A percentile compares a stretch with the other conserved stretches of the same genome.
Conservation (phyloP, 192 early-diverging fungal genomes). For the Coemansia sp. region DNA sequence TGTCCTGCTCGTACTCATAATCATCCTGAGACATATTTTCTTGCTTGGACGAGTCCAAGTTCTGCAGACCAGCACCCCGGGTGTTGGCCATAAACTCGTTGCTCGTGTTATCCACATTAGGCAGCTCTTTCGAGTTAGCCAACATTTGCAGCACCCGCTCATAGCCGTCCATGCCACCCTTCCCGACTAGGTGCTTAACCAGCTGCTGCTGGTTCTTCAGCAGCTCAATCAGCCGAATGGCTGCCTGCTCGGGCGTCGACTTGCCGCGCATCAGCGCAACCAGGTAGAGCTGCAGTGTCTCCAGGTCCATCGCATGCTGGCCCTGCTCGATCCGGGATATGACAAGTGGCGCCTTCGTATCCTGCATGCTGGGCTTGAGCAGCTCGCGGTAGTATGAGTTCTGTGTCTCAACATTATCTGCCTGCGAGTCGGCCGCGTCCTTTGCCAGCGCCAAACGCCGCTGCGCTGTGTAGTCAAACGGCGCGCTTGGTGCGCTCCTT, state of each 20-base stretch:
- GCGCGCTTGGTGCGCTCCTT: constrained; percentile 4
- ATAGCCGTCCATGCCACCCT: constrained; percentile 21
- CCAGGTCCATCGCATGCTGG: constrained; percentile 31
- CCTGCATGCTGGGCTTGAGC: constrained; percentile 34
- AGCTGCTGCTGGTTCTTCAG: constrained; percentile 40
- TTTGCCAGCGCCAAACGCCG: constrained; percentile 32
- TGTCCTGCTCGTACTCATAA: neutral
- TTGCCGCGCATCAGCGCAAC: constrained; percentile 47
- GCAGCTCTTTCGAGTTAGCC: constrained; percentile 21
- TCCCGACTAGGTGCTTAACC: constrained; percentile 39
- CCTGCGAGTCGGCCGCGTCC: constrained; percentile 35
- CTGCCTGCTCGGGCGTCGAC: constrained; percentile 43
- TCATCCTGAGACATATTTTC: constrained; percentile 5
- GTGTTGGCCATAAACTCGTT: neutral
- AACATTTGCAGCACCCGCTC: constrained; percentile 50
- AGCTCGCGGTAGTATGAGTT: constrained; percentile 51
- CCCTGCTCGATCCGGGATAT: constrained; percentile 50
- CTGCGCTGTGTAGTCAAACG: constrained; percentile 33
- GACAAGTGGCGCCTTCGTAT: constrained; percentile 36
- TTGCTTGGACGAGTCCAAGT: neutral
- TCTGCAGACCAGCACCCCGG: neutral
- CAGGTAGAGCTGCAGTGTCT: constrained; percentile 49
- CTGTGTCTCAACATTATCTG: constrained; percentile 23
- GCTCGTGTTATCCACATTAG: constrained; percentile 1
- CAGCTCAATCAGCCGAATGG: constrained; percentile 43